phyloP scores from a whole-genome alignment of 2,329 filamentous ascomycete genomes.

The Xylaria sp. region DNA sequence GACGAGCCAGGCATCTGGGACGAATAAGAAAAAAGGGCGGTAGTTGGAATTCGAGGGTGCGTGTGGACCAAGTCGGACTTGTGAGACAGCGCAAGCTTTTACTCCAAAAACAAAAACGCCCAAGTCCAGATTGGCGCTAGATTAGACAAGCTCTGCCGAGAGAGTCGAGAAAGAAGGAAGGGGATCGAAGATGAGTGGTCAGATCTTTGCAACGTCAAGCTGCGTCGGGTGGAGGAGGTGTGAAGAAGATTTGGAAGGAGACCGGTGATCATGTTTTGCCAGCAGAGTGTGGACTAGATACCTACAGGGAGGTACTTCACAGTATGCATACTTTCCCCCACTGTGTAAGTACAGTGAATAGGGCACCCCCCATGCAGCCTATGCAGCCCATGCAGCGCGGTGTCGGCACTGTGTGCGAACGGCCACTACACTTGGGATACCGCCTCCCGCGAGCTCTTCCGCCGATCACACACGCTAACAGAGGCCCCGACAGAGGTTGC shows the following conservation, averaged over 20 bases:
- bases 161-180: neutral
- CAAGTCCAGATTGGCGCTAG: neutral
- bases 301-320: too few species aligned
- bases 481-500: too few species aligned
- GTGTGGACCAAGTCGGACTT: neutral
- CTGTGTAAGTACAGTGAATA: too few species aligned
- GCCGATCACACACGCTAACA: neutral
- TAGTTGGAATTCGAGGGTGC: neutral
- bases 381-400: too few species aligned
- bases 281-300: too few species aligned
- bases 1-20: constrained; percentile 31
- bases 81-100: neutral
- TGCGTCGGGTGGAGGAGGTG: constrained; percentile 11
- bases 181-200: constrained; percentile 3
- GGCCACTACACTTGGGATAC: neutral
- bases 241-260: constrained; percentile 31
- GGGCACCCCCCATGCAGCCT: too few species aligned
- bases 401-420: constrained; percentile 13
- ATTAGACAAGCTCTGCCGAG: neutral
- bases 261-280: constrained; percentile 15
- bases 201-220: neutral
- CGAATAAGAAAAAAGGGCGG: constrained; percentile 8
- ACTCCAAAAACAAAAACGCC: too few species aligned
- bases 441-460: too few species aligned
- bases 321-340: too few species aligned